Evolutionary conservation across 1,284 basidiomycete genomes (phyloP).

Genomic region (Leucoagaricus sp.): DNA sequence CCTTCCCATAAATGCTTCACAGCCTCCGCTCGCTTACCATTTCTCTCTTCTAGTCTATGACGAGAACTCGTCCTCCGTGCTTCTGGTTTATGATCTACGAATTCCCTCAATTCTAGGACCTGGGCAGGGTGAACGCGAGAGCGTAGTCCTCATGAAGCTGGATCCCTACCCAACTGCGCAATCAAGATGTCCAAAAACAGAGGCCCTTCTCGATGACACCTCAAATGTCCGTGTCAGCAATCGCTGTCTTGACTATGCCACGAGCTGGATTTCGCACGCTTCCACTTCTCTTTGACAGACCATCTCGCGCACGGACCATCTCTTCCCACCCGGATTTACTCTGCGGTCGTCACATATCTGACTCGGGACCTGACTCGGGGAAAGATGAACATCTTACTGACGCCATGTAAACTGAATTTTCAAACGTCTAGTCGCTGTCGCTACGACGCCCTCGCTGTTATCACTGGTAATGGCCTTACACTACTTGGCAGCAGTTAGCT

Average conservation of each 20-base stretch:
- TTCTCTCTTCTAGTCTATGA: neutral
- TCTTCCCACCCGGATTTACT: neutral
- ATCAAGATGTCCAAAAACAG: neutral
- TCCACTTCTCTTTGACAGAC: neutral
- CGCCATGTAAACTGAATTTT: no score
- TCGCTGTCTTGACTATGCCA: no score
- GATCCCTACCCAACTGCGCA: conserved; percentile 15
- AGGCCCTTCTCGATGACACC: no score
- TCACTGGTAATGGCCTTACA: no score
- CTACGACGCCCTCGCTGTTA: no score
- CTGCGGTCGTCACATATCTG: conserved; percentile 3
- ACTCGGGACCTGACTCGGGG: conserved; percentile 23
- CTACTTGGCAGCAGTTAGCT: no score
- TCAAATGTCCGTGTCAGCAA: neutral
- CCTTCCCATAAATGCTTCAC: no score
- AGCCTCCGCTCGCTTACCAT: no score
- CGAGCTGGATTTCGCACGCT: neutral
- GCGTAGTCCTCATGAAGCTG: conserved; percentile 28
- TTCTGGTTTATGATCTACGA: neutral
- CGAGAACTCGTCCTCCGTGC: neutral
- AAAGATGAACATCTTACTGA: neutral
- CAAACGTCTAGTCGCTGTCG: no score
- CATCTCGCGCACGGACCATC: conserved; percentile 11
- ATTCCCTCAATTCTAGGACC: neutral
- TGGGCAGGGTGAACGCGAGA: conserved; percentile 23